Base-by-base conservation (phyloP, 176 grass and related monocot genomes). In the Avena sativa region DNA sequence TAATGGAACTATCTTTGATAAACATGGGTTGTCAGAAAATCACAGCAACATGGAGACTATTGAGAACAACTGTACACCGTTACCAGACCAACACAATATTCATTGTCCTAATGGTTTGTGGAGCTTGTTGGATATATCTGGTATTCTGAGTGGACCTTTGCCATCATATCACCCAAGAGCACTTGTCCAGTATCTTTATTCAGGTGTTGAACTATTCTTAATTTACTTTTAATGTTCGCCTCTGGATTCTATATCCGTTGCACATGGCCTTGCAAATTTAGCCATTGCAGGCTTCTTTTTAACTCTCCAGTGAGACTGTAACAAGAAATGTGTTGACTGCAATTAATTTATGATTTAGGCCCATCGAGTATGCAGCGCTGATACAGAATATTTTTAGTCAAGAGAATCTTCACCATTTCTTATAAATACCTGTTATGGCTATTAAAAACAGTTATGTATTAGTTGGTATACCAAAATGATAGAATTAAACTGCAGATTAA, bases 101-200 rank as follows among this genome's bases (percentile, higher is more conserved):
- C 59, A 70, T 23, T 69, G 51, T 92, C 79, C 82, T 80, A 86
- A n/a, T 79, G 53, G 57, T 76, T 80, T 93, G 38, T 85, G 69
- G 83, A 95, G 79, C 67, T 89, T 98, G 71, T 78, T 94, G 91
- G 90, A 90, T 89, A 83, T 98, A 86, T 67, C 88, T 86, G 82
- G 83, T 81, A 95, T 62, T 89, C 78, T 95, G 23, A 89, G 75
- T 67, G 87, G 90, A 79, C 79, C 82, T 80, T 85, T 98, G 80
- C 56, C 92, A 82, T 79, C 89, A 11, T 95, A 92, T 91, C 90
- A 95, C 84, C 92, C 96, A 78, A 87, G 63, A 86, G 88, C 90
- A 87, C 83, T 98, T 87, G 56, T 98, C 71, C 88, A 94, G 38
- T 77, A 85, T 89, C 92, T 98, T 90, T 98, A 90, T 95, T 92